These are phyloP conservation scores for Globisporangium cylindrosporum DNA, from an alignment of 352 stramenopile genomes.

Conservation along the genomic window DNA sequence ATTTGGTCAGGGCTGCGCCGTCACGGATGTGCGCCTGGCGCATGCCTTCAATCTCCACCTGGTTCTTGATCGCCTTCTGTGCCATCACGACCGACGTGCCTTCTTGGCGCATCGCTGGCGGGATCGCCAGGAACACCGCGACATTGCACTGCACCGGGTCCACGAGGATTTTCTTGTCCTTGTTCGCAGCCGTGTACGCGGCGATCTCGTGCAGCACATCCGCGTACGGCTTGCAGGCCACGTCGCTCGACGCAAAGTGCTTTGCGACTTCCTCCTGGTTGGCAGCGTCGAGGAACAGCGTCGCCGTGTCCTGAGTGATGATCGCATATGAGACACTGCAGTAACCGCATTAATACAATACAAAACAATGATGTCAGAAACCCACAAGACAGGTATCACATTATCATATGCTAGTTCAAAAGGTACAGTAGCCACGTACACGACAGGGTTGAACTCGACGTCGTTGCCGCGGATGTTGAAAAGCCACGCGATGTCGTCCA, in stretches of 20 bases:
- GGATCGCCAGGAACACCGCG: slow-evolving; percentile 77
- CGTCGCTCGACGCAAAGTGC: slow-evolving; percentile 45
- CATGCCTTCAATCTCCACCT: slow-evolving; percentile 95
- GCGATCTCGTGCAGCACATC: slow-evolving; percentile 44
- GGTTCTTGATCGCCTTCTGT: slow-evolving; percentile 93
- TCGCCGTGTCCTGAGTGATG: slow-evolving; percentile 86
- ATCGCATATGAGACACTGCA: slow-evolving; percentile 91
- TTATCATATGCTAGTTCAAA: not conserved
- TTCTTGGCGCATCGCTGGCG: slow-evolving; percentile 67
- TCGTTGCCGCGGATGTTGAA: slow-evolving; percentile 98
- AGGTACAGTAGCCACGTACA: slow-evolving; percentile 63
- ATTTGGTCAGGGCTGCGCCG: slow-evolving; percentile 92
- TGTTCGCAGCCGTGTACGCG: slow-evolving; percentile 45
- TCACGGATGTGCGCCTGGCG: slow-evolving; percentile 94
- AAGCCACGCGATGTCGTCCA: slow-evolving; percentile 98
- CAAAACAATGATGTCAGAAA: not conserved
- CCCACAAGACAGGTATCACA: no score
- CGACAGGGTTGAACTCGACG: slow-evolving; percentile 97
- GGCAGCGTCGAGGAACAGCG: slow-evolving; percentile 90
- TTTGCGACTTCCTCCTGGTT: slow-evolving; percentile 59
- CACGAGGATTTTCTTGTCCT: slow-evolving; percentile 62
- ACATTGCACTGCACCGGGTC: slow-evolving; percentile 85
- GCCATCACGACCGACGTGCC: slow-evolving; percentile 75
- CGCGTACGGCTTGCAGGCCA: slow-evolving; percentile 66
- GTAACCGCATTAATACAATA: not conserved